Evolutionary conservation across 2,329 filamentous ascomycete genomes (phyloP), one percentile per base, ranked within the genome.

Genomic region (Penicillium frequentans): DNA sequence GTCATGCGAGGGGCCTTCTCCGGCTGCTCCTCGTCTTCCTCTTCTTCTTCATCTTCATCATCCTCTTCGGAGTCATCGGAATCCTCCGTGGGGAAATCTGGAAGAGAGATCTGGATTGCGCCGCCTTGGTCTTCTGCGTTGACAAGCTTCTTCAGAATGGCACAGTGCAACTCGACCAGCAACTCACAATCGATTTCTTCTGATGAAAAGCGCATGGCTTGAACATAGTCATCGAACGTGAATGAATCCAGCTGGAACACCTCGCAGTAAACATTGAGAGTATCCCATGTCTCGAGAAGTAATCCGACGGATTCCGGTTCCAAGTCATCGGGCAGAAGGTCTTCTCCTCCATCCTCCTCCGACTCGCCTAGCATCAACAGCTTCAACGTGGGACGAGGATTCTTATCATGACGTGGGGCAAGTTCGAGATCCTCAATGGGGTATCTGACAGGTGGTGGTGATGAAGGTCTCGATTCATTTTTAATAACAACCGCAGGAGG

Each of bases 181-280:
- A 99, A 80, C 70, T 97, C 89, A 52, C 95, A 95, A 8, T 89
- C 87, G 1, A 86, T 79, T 23, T 91, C 86, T 33, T 88, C 84
- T 0, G 87, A 91, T 0, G 89, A 84, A 56, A 93, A 88, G 49
- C 87, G 84, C 81, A 99, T 87, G 0, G 93, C 89, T 71, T 98
- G 90, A 5, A 96, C 82, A 68, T 93, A 98, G 73, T 99, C 95
- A 72, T 99, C 95, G 68, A 98, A 96, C 0, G 93, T 98, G 70
- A 99, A 99, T 0, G 93, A 98, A 73, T 99, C 95, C 26, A 99
- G 82, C 68, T 91, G 86, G 70, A 96, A 96, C 19, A 97, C 89
- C 68, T 96, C 91, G 70, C 92, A 96, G 71, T 97, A 97, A n/a
- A 99, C 93, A 68, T 97, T 99, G 33, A 99, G 82, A 0, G 93